Evolutionary conservation across 148 eudicot genomes (phyloP).

Genomic region (Cornus kousa): DNA sequence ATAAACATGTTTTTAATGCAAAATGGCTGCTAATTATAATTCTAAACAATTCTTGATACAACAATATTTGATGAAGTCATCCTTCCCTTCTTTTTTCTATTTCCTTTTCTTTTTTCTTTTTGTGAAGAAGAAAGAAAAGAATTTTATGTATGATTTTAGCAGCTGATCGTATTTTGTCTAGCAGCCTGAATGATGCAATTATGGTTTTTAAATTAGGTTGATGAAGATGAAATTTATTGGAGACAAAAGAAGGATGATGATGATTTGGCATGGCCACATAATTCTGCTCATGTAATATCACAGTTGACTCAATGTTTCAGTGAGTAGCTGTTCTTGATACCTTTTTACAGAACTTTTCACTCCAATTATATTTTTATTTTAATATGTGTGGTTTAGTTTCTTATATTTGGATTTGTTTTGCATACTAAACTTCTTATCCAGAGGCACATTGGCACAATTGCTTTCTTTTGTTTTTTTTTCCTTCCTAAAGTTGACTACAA

Average conservation of each 20-base stretch:
- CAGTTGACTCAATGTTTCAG: constrained; percentile 64
- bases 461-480: too few relatives aligned
- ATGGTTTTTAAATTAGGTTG: constrained; percentile 46
- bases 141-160: neutral
- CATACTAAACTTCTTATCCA: too few relatives aligned
- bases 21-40: too few relatives aligned
- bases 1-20: too few relatives aligned
- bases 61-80: neutral
- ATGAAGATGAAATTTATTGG: constrained; percentile 60
- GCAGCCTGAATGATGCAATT: neutral
- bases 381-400: neutral
- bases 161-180: neutral
- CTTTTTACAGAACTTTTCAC: neutral
- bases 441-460: neutral
- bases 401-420: neutral
- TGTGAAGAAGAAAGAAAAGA: neutral
- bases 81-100: neutral
- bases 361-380: neutral
- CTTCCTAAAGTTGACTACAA: too few relatives aligned
- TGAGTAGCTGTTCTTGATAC: constrained; percentile 40
- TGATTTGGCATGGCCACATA: constrained; percentile 41
- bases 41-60: too few relatives aligned
- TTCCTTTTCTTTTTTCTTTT: neutral
- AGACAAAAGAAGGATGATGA: constrained; percentile 42
- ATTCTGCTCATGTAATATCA: constrained; percentile 48